Base-by-base conservation (phyloP, 495 filamentous ascomycete genomes). In the Cercophora scortea region DNA sequence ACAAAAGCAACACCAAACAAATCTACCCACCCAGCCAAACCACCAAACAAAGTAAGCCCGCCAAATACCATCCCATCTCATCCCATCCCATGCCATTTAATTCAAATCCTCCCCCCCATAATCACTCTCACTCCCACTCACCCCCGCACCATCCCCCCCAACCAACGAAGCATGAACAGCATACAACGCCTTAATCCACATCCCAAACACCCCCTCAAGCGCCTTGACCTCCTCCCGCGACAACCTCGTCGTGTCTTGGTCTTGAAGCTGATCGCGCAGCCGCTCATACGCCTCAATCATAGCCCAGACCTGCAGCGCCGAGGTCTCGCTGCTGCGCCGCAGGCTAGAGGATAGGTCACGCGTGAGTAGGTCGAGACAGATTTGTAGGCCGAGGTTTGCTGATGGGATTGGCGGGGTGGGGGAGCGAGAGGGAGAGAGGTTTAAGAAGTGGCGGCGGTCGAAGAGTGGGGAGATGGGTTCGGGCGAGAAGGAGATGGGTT, bases 221-320 rank as follows among this genome's bases (percentile, higher is more conserved):
- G 57, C 16, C 41, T 57, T 44, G 47, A 64, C 61, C 41, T 58
- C 61, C 10, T 41, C 40, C 1, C 33, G 36, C 0, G 57, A 46
- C 6, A 61, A 44, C 6, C 57, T 50, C 49, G 52, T 57, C 0
- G 58, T 45, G 25, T 25, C 25, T 5, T 2, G 25, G 25, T n/a
- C n/a, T n/a, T n/a, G n/a, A 5, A 75, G 25, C 48, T 67, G 62
- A 18, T 74, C 70, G 19, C 68, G 56, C 49, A 77, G 42, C 46
- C 64, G 57, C 56, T 76, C 74, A 47, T 77, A 77, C 32, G 72
- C 72, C 56, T 76, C 72, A 44, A 77, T 77, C 74, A 77, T 76
- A 13, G 70, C 65, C 70, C 71, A 73, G 8, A 79, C 79, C 71
- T 64, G 84, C 68, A 69, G 73, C 64, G 69, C 80, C 69, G 64